Conservation (phyloP, 495 filamentous ascomycete genomes). For the Letharia lupina region DNA sequence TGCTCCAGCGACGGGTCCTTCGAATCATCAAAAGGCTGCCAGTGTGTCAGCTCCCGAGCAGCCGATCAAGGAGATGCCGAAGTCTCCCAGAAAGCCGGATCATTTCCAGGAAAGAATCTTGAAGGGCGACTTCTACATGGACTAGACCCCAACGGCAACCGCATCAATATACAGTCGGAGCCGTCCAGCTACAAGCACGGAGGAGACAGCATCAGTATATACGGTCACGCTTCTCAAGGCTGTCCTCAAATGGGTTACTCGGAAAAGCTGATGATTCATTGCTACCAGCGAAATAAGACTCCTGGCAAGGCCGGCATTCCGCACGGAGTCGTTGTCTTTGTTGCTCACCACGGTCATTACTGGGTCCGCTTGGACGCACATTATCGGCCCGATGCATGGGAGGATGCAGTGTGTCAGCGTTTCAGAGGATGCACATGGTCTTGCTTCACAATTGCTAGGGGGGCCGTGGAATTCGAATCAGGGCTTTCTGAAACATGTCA, state of each 20-base stretch:
- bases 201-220: background rate
- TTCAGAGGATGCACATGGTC: background rate
- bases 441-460: background rate
- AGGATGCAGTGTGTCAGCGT: background rate
- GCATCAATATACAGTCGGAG: background rate
- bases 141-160: slow-evolving; percentile 40
- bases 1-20: slow-evolving; percentile 26
- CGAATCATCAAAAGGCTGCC: slow-evolving; percentile 43
- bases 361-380: background rate
- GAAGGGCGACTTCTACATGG: slow-evolving; percentile 97
- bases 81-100: slow-evolving; percentile 64
- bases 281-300: background rate
- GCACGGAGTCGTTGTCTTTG: background rate
- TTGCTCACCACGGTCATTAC: background rate
- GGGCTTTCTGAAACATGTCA: background rate
- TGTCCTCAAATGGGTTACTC: background rate
- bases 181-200: background rate
- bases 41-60: slow-evolving; percentile 63
- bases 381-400: background rate
- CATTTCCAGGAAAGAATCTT: slow-evolving; percentile 93
- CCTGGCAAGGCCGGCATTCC: background rate
- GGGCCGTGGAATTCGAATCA: background rate
- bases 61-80: slow-evolving; percentile 60
- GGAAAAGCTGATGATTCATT: background rate
- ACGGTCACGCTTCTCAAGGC: background rate